Conservation (phyloP, 2,329 filamentous ascomycete species). For the Xylaria sp. region DNA sequence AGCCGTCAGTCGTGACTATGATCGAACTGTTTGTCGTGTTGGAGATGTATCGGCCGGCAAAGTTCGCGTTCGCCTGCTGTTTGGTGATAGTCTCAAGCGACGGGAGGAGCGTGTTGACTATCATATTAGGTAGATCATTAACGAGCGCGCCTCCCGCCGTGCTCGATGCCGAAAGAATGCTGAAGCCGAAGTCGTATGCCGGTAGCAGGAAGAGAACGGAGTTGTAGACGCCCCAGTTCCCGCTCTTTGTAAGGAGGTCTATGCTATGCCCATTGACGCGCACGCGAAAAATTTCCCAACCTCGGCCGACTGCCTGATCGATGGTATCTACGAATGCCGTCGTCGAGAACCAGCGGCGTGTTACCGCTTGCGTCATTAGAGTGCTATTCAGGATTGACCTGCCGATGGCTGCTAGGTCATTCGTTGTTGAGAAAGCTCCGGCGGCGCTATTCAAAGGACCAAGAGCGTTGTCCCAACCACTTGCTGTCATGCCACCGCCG, state of each 20-base stretch:
- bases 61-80: slow-evolving; percentile 21
- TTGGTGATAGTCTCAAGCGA: slow-evolving; percentile 20
- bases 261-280: slow-evolving; percentile 22
- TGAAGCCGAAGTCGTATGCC: slow-evolving; percentile 29
- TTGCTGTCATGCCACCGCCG: slow-evolving; percentile 8
- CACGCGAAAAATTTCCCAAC: slow-evolving; percentile 30
- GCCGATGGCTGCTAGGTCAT: slow-evolving; percentile 23
- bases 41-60: slow-evolving; percentile 23
- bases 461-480: slow-evolving; percentile 24
- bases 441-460: slow-evolving; percentile 24
- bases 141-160: slow-evolving; percentile 8
- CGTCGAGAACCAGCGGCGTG: slow-evolving; percentile 28
- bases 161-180: slow-evolving; percentile 25
- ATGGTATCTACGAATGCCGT: slow-evolving; percentile 25
- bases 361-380: slow-evolving; percentile 18
- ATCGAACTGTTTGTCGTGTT: slow-evolving; percentile 18
- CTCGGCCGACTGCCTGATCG: slow-evolving; percentile 24
- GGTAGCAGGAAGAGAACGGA: slow-evolving; percentile 24
- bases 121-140: slow-evolving; percentile 9
- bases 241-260: slow-evolving; percentile 27
- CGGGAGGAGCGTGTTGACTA: slow-evolving; percentile 24
- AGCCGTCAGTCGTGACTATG: slow-evolving; percentile 18
- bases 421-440: slow-evolving; percentile 29
- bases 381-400: slow-evolving; percentile 27
- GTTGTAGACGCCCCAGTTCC: slow-evolving; percentile 31